Conservation (phyloP, 345 rosid genomes). For the Aurinia saxatilis region DNA sequence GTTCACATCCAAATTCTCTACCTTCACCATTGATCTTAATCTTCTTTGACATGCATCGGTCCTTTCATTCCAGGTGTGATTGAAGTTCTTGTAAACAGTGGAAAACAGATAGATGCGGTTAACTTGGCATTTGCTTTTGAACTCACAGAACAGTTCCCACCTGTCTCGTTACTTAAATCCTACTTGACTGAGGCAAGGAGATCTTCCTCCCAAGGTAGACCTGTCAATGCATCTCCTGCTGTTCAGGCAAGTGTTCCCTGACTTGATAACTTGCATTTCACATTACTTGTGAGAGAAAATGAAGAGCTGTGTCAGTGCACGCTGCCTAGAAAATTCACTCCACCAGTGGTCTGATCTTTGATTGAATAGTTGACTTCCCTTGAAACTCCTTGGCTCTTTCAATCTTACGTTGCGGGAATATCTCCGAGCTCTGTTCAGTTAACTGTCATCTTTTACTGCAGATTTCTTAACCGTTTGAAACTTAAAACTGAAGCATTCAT, state of each 20-base stretch:
- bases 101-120: slow-evolving; percentile 96
- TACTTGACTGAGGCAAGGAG: slow-evolving; percentile 80
- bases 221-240: slow-evolving; percentile 52
- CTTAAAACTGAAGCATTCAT: not conserved
- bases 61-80: slow-evolving; percentile 53
- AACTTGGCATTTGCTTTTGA: slow-evolving; percentile 95
- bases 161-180: slow-evolving; percentile 70
- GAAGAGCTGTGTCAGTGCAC: not conserved
- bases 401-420: not conserved
- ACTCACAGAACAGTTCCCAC: slow-evolving; percentile 73
- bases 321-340: not conserved
- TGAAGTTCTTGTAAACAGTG: slow-evolving; percentile 70
- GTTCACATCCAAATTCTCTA: slow-evolving; percentile 1
- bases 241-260: slow-evolving; percentile 47
- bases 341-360: not conserved
- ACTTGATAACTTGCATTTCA: not conserved
- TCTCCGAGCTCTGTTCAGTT: not conserved
- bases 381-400: not conserved
- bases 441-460: not conserved
- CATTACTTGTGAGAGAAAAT: not conserved
- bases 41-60: not conserved
- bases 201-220: slow-evolving; percentile 53
- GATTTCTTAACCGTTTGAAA: not conserved
- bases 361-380: no score
- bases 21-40: slow-evolving; percentile 7